A percentile compares a stretch with the other conserved stretches of the same genome.
These are phyloP conservation scores for Sporothrix luriei DNA, from an alignment of 2,329 filamentous ascomycete species.

Conservation along the genomic window DNA sequence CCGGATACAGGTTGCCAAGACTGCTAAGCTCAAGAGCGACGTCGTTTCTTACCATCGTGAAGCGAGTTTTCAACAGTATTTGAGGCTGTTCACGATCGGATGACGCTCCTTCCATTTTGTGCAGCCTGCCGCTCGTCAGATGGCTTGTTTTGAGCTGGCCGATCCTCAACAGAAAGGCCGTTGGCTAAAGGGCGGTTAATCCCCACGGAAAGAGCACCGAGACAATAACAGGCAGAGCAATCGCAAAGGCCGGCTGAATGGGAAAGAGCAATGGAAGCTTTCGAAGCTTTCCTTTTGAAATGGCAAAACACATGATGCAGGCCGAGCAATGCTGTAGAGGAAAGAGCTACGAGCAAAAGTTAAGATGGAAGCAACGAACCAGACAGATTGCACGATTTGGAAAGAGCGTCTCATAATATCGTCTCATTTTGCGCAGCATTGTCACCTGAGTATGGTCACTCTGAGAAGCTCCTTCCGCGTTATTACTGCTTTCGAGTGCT, in stretches of 20 bases:
- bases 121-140: not conserved
- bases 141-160: conserved; percentile 15
- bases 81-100: not conserved
- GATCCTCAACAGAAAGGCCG: conserved; percentile 21
- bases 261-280: conserved; percentile 19
- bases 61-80: not conserved
- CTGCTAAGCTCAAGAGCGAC: not conserved
- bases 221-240: not conserved
- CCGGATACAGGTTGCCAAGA: not conserved
- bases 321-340: not conserved
- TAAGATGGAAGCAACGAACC: not conserved
- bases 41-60: not conserved
- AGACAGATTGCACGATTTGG: not conserved
- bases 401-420: conserved; percentile 15
- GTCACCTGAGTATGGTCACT: not conserved
- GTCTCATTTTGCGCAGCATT: not conserved
- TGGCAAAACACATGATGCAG: not conserved
- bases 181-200: conserved; percentile 26
- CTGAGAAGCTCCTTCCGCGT: not conserved
- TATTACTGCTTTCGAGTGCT: not conserved
- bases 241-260: not conserved
- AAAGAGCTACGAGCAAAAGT: not conserved
- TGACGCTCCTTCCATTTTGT: not conserved
- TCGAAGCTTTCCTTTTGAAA: conserved; percentile 1
- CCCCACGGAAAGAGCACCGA: not conserved